Evolutionary conservation across 2,329 filamentous ascomycete species (phyloP).

Genomic region (Nigrospora oryzae): DNA sequence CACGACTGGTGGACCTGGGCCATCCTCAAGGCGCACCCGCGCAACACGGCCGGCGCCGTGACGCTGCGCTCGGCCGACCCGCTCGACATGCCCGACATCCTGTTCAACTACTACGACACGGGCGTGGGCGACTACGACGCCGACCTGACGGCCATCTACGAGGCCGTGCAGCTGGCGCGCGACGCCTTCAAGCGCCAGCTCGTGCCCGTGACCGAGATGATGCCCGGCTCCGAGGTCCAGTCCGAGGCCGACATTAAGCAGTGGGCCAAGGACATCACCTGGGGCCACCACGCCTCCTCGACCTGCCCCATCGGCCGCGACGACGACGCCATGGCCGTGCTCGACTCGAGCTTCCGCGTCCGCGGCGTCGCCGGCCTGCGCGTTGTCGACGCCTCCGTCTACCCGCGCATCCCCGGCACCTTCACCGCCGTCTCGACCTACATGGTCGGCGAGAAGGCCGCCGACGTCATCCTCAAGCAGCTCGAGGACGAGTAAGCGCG

Average conservation of each 20-base stretch:
- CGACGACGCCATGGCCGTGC: constrained; percentile 39
- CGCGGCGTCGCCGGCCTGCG: constrained; percentile 39
- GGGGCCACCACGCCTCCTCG: constrained; percentile 46
- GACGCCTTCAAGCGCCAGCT: constrained; percentile 20
- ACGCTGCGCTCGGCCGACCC: constrained; percentile 51
- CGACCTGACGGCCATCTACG: neutral
- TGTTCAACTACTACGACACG: constrained; percentile 47
- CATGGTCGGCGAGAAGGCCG: constrained; percentile 48
- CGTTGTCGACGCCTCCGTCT: constrained; percentile 46
- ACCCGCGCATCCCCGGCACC: constrained; percentile 32
- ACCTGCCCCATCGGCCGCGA: constrained; percentile 43
- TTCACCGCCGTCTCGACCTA: constrained; percentile 36
- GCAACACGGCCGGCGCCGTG: constrained; percentile 53
- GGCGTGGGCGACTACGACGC: constrained; percentile 28
- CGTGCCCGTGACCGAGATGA: neutral
- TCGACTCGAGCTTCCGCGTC: constrained; percentile 44
- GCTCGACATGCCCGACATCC: constrained; percentile 53
- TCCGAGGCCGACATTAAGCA: constrained; percentile 15
- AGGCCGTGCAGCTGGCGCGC: constrained; percentile 35
- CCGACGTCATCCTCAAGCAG: constrained; percentile 35
- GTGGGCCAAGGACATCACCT: constrained; percentile 30
- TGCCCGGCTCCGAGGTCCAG: neutral
- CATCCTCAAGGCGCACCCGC: constrained; percentile 47
- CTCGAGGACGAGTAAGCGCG: neutral
- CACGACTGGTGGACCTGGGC: constrained; percentile 33